A percentile compares a stretch with the other conserved stretches of the same genome.
phyloP scores from a whole-genome alignment of 257 asterid species.

The Ocimum tenuiflorum region DNA sequence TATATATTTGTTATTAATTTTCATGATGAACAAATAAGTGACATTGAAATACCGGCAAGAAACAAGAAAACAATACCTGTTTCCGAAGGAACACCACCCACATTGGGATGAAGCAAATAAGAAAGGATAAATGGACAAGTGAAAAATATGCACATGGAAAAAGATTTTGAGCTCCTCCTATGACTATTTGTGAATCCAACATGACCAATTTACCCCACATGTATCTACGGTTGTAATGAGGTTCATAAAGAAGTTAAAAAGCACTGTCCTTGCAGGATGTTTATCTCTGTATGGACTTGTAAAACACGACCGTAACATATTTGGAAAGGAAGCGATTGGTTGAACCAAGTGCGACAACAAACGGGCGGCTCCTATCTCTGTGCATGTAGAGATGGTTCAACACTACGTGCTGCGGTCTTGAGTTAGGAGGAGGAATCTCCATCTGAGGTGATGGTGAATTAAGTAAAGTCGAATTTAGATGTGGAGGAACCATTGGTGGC shows the following conservation, averaged over 20 bases:
- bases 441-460: conserved; percentile 70
- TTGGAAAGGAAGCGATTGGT: conserved; percentile 81
- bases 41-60: too few relatives aligned
- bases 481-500: conserved; percentile 90
- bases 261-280: not conserved
- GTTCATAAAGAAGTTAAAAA: not conserved
- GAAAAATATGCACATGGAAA: conserved; percentile 9
- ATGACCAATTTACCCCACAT: not conserved
- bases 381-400: conserved; percentile 98
- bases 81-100: not conserved
- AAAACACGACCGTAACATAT: conserved; percentile 89
- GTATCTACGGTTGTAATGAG: conserved; percentile 4
- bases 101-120: not conserved
- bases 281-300: conserved; percentile 97
- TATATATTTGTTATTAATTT: too few relatives aligned
- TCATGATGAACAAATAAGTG: too few relatives aligned
- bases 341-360: conserved; percentile 91
- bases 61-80: too few relatives aligned
- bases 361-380: conserved; percentile 67
- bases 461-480: conserved; percentile 68
- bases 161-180: conserved; percentile 20
- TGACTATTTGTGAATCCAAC: conserved; percentile 21
- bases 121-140: not conserved
- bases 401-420: conserved; percentile 91
- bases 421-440: conserved; percentile 81